Percentiles rank a stretch among this genome's conserved stretches.
phyloP scores from a whole-genome alignment of 306 rosid species.

The Begonia loranthoides region DNA sequence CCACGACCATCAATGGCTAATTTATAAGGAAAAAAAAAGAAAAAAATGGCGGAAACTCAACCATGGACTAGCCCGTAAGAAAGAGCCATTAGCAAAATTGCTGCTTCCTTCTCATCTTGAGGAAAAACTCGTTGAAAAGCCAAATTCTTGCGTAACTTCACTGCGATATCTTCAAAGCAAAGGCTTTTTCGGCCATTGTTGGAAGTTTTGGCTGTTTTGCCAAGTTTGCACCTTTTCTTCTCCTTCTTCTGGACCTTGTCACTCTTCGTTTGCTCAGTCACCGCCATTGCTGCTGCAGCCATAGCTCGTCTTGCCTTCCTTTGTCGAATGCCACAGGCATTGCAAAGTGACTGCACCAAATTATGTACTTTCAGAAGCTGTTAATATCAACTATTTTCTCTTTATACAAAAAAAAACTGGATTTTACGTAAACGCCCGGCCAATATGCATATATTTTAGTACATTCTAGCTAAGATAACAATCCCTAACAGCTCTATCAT shows the following conservation, averaged over 20 bases:
- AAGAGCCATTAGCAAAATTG: constrained; percentile 80
- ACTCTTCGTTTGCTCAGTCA: constrained; percentile 1
- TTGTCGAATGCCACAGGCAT: constrained; percentile 94
- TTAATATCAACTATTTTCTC: too few relatives aligned
- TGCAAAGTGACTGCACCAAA: constrained; percentile 63
- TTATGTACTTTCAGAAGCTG: too few relatives aligned
- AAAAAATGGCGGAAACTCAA: constrained; percentile 16
- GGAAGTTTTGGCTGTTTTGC: constrained; percentile 36
- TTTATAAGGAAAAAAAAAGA: not conserved
- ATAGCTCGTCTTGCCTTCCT: constrained; percentile 87
- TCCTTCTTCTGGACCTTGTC: constrained; percentile 19
- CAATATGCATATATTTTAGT: too few relatives aligned
- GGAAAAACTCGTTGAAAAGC: constrained; percentile 68
- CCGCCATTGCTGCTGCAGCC: constrained; percentile 46
- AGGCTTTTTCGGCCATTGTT: constrained; percentile 31
- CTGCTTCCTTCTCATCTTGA: constrained; percentile 95
- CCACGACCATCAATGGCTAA: too few relatives aligned
- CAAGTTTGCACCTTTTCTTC: constrained; percentile 24
- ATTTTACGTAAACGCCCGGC: too few relatives aligned
- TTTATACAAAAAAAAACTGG: too few relatives aligned
- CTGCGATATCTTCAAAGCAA: constrained; percentile 46
- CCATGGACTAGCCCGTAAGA: constrained; percentile 87
- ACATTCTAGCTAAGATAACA: too few relatives aligned
- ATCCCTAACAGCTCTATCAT: too few relatives aligned
- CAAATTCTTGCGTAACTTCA: constrained; percentile 36